A percentile compares a stretch with the other conserved stretches of the same genome.
Evolutionary conservation across 2,329 filamentous ascomycete genomes (phyloP).

Genomic region (Pseudogymnoascus sp.): DNA sequence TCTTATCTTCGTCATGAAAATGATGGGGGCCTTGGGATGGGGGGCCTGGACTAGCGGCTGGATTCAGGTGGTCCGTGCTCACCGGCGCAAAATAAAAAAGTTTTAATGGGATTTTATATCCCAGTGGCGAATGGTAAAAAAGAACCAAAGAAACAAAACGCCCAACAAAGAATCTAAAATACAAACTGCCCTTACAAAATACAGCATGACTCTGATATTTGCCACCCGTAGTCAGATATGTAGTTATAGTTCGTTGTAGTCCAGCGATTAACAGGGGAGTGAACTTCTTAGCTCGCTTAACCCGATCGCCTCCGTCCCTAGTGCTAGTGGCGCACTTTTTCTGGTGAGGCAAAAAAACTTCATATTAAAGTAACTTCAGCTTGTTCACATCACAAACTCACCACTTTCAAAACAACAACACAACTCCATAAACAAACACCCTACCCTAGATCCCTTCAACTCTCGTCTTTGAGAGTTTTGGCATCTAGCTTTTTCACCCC

Average conservation of each 20-base stretch:
- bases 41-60: not conserved
- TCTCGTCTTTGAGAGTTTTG: conserved; percentile 39
- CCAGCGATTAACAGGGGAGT: not conserved
- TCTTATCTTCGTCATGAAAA: not conserved
- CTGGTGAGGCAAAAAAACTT: conserved; percentile 9
- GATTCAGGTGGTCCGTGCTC: not conserved
- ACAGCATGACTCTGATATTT: not conserved
- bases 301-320: conserved; percentile 9
- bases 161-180: not conserved
- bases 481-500: conserved; percentile 40
- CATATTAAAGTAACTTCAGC: conserved; percentile 5
- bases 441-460: conserved; percentile 27
- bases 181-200: not conserved
- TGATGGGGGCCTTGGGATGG: not conserved
- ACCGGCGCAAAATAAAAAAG: not conserved
- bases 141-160: not conserved
- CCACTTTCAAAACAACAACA: conserved; percentile 6
- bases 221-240: not conserved
- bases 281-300: conserved; percentile 12
- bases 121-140: not conserved
- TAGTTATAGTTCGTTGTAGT: not conserved
- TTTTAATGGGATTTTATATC: conserved; percentile 5
- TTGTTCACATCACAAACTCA: conserved; percentile 3
- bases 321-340: conserved; percentile 10
- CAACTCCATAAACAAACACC: not conserved